Conservation (phyloP, 306 rosid genomes). For the Sesbania bispinosa region DNA sequence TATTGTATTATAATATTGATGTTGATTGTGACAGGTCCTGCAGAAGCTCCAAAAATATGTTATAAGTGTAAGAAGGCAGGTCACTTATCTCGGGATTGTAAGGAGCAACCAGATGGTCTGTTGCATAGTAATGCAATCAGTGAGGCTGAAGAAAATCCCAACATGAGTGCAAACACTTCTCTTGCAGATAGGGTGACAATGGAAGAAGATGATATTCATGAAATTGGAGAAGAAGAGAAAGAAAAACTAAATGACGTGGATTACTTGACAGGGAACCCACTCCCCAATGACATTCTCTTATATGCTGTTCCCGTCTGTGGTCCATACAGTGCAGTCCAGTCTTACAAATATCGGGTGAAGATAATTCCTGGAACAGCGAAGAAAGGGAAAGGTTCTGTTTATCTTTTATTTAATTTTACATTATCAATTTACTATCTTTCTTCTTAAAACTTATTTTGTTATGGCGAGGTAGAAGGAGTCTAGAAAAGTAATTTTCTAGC, state of each 20-base stretch:
- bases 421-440: slow-evolving; percentile 6
- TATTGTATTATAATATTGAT: not conserved
- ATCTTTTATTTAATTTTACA: not conserved
- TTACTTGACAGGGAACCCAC: slow-evolving; percentile 95
- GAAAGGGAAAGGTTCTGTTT: slow-evolving; percentile 81
- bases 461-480: not conserved
- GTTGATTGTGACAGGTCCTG: slow-evolving; percentile 44
- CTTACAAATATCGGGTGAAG: slow-evolving; percentile 91
- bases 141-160: slow-evolving; percentile 42
- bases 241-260: slow-evolving; percentile 85
- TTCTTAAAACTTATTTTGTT: not conserved
- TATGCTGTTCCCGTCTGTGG: slow-evolving; percentile 93
- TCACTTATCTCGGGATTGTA: slow-evolving; percentile 89
- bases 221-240: slow-evolving; percentile 95
- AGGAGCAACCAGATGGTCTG: slow-evolving; percentile 48
- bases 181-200: slow-evolving; percentile 66
- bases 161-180: slow-evolving; percentile 31
- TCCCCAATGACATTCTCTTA: slow-evolving; percentile 80
- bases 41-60: slow-evolving; percentile 80
- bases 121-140: slow-evolving; percentile 40
- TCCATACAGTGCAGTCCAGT: slow-evolving; percentile 81
- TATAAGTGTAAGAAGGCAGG: slow-evolving; percentile 93
- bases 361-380: slow-evolving; percentile 84
- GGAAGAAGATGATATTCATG: slow-evolving; percentile 95
- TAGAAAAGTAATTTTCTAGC: not conserved